Percentiles rank a stretch among this genome's conserved stretches.
These are phyloP conservation scores for Vanrija sp. DNA, from an alignment of 1,284 basidiomycete species.

Conservation along the genomic window DNA sequence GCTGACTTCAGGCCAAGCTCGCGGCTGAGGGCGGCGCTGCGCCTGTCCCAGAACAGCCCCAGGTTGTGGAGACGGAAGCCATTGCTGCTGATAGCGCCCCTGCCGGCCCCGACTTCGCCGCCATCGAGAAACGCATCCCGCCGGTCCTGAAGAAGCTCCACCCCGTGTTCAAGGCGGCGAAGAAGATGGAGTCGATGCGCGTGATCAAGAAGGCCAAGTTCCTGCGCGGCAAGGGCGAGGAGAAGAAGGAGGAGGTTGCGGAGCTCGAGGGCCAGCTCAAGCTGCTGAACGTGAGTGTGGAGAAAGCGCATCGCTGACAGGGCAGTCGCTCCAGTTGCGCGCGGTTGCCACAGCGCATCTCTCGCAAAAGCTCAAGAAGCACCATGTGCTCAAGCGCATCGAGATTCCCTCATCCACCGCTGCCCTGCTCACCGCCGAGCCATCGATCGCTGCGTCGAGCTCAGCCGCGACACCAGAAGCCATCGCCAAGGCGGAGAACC, in stretches of 20 bases:
- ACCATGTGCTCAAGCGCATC: slow-evolving; percentile 52
- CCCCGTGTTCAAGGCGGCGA: slow-evolving; percentile 64
- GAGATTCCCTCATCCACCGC: slow-evolving; percentile 45
- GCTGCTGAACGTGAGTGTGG: slow-evolving; percentile 59
- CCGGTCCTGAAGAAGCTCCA: slow-evolving; percentile 45
- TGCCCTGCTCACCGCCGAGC: slow-evolving; percentile 20
- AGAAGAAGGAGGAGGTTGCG: slow-evolving; percentile 48
- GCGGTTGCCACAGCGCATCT: slow-evolving; percentile 62
- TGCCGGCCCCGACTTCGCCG: slow-evolving; percentile 22
- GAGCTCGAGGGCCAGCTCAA: slow-evolving; percentile 63
- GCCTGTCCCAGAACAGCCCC: neutral
- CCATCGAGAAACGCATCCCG: slow-evolving; percentile 34
- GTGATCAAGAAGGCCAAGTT: slow-evolving; percentile 76
- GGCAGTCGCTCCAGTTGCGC: slow-evolving; percentile 61
- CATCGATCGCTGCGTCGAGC: slow-evolving; percentile 14
- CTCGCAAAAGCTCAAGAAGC: slow-evolving; percentile 68
- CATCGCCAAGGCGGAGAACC: slow-evolving; percentile 62
- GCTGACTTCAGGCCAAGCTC: slow-evolving; percentile 14
- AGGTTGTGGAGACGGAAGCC: neutral
- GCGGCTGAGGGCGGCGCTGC: slow-evolving; percentile 13
- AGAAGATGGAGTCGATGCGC: slow-evolving; percentile 75
- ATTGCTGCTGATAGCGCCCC: neutral
- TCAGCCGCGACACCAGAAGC: slow-evolving; percentile 51
- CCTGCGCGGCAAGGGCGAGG: slow-evolving; percentile 54
- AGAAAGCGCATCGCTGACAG: neutral